These are phyloP conservation scores for Daedaleopsis sinensis DNA, from an alignment of 768 basidiomycete genomes.

Conservation along the genomic window DNA sequence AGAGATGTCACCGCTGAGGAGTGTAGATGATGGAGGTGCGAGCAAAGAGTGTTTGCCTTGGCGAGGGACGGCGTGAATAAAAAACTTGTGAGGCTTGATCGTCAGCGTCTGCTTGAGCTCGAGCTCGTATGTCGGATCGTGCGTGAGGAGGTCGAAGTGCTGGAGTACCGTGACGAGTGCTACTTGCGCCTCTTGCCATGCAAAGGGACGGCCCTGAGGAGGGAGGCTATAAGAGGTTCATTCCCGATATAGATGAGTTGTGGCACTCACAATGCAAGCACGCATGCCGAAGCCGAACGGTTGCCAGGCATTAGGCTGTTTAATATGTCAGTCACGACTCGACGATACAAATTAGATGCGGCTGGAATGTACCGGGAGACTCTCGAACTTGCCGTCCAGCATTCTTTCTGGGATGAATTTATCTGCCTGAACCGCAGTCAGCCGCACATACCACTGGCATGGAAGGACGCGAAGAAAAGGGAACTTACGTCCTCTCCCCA, in stretches of 20 bases:
- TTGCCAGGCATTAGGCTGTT: too few species aligned
- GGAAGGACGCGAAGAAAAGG: not conserved
- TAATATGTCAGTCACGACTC: too few species aligned
- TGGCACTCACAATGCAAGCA: too few species aligned
- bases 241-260: too few species aligned
- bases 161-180: constrained; percentile 45
- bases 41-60: constrained; percentile 25
- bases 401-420: too few species aligned
- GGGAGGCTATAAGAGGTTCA: too few species aligned
- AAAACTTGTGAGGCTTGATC: constrained; percentile 47
- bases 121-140: constrained; percentile 46
- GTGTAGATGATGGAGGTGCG: constrained; percentile 14
- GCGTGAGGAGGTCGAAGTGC: constrained; percentile 47
- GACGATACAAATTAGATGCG: too few species aligned
- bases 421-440: constrained; percentile 7
- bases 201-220: constrained; percentile 46
- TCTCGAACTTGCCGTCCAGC: too few species aligned
- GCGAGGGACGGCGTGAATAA: constrained; percentile 43
- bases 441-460: not conserved
- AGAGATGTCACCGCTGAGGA: not conserved
- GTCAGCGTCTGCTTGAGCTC: constrained; percentile 48
- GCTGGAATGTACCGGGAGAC: too few species aligned
- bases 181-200: constrained; percentile 49
- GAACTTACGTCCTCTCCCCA: constrained; percentile 51
- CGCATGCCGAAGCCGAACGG: too few species aligned